Base-by-base conservation (phyloP, 805 yeast species). In the Kregervanrija delftensis region DNA sequence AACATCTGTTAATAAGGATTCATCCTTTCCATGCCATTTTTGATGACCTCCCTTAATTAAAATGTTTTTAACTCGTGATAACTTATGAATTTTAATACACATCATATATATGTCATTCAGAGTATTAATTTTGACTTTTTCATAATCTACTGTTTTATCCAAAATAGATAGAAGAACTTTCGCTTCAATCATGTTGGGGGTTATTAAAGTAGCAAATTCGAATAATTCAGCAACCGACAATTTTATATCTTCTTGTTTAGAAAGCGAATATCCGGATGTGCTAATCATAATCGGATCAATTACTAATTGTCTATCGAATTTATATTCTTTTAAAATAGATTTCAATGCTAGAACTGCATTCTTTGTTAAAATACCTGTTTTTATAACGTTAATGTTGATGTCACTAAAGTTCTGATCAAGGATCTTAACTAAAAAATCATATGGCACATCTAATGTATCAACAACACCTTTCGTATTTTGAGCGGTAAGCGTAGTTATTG, bases 271-370 rank as follows among this genome's bases (percentile, higher is more conserved):
- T 1, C 96, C 96, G 0, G 93, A 79, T 0, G 96, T 86, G 3
- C 93, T 79, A 9, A 83, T 80, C 76, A 88, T 74, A 5, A 88
- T 96, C 0, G 96, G 95, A 59, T 88, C 96, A 37, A 86, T 79
- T 15, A 87, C 52, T 4, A 64, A 56, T 33, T 69, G 61, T 1
- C 60, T 46, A 8, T 33, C 31, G 30, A 32, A 46, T 1, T 55
- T 2, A 32, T 50, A 17, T 64, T 60, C 31, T 60, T 52, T 1
- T 53, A 56, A 28, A 77, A 47, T 40, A 64, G 61, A 8, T 8
- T 35, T 6, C 63, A 64, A 4, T 59, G 50, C 36, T 85, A 63
- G 0, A 72, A 75, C 2, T 62, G 63, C 11, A 81, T 71, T 79
- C 1, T 56, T 54, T 1, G 83, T 79, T 31, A 84, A 69, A 83